phyloP scores from a whole-genome alignment of 2,329 filamentous ascomycete genomes.

The Dryadomyces quercivorus region DNA sequence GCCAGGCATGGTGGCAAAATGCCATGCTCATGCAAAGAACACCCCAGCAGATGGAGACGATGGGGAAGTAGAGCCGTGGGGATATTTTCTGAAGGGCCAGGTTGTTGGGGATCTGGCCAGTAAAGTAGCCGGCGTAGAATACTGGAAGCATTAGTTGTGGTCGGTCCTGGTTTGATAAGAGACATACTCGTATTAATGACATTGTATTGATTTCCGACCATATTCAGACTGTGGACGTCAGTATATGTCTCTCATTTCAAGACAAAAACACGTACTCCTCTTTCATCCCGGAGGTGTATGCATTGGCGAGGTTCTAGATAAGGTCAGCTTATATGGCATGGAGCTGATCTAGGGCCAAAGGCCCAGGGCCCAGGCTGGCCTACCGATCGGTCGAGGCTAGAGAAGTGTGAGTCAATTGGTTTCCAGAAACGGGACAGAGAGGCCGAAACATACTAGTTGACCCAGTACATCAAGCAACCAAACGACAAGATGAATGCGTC shows the following conservation, averaged over 20 bases:
- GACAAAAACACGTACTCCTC: background rate
- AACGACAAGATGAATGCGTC: constrained; percentile 6
- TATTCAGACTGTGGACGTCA: background rate
- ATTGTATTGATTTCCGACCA: constrained; percentile 5
- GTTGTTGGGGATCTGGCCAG: constrained; percentile 7
- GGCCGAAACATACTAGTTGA: constrained; percentile 3
- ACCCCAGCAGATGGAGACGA: constrained; percentile 1
- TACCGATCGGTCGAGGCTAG: background rate
- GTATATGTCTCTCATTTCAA: background rate
- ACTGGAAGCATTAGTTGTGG: background rate
- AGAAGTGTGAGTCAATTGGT: background rate
- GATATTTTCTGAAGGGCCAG: constrained; percentile 2
- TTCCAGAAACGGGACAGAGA: background rate
- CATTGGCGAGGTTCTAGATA: constrained; percentile 5
- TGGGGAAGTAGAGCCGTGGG: constrained; percentile 3
- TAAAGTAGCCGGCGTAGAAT: constrained; percentile 6
- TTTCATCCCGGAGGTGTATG: constrained; percentile 6
- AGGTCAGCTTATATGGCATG: background rate
- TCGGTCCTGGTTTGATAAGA: background rate
- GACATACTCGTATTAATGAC: constrained; percentile 8
- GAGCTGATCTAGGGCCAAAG: background rate
- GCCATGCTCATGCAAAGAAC: constrained; percentile 2
- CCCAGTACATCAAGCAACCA: constrained; percentile 7
- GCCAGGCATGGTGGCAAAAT: constrained; percentile 3
- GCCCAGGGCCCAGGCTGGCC: too few relatives aligned